Evolutionary conservation across 2,329 filamentous ascomycete species (phyloP), one percentile per base, ranked within the genome.

Genomic region (Emericellopsis cladophorae): DNA sequence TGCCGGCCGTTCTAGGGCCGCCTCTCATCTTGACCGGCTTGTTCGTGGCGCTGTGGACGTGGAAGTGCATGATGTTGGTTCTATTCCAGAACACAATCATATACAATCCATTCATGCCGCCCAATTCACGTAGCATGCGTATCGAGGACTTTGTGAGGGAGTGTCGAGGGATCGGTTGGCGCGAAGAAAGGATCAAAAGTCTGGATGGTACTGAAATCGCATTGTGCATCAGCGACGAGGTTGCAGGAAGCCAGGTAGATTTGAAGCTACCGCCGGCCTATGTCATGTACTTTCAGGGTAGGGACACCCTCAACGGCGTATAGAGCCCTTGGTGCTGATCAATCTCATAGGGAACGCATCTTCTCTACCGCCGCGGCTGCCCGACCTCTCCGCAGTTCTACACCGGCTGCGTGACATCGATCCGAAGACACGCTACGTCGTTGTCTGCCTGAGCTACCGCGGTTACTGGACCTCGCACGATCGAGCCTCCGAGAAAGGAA

Each of bases 31-130:
- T 87, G 52, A 56, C 66, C 12, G 77, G 80, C 2, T 65, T 89
- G 31, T 66, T 84, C 4, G 51, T 84, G 15, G 69, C 69, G 4
- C 63, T 89, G 12, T 89, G 72, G 70, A 64, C 61, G 2, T 77
- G 72, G 67, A 79, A 80, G 53, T 87, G 82, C 53, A 58, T 77
- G 40, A 84, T 86, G 77, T 76, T 88, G 62, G 67, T 90, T 23
- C 49, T 83, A 5, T 83, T 88, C 54, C 84, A 89, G 59, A 85
- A 89, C 53, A 81, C 81, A 54, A 85, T 89, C 53, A 82, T 89
- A 44, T 89, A 88, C 59, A 86, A 87, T 65, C 81, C 84, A 0
- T 81, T 80, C 36, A 60, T 88, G 39, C 82, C 83, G 15, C 83
- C 83, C 3, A 81, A 81, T 51, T 69, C 83, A 0, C 70, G 82